Evolutionary conservation across 306 rosid species (phyloP).

Genomic region (cucumber (Cucumis sativus)): Cucumber_9930_V3 NC_026660.2:8954501-8955000

Average conservation of each 20-base stretch:
- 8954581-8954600: slow-evolving; percentile 65
- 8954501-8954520: slow-evolving; percentile 58
- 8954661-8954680: background rate
- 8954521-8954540: slow-evolving; percentile 52
- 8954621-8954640: background rate
- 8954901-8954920: slow-evolving; percentile 21
- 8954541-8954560: slow-evolving; percentile 48
- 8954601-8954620: background rate
- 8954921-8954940: slow-evolving; percentile 28
- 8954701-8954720: background rate
- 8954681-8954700: background rate
- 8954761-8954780: background rate
- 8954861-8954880: slow-evolving; percentile 45
- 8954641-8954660: background rate
- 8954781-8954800: background rate
- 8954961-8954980: slow-evolving; percentile 42
- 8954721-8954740: too few relatives aligned
- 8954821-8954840: slow-evolving; percentile 59
- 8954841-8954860: slow-evolving; percentile 42
- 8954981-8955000: slow-evolving; percentile 22
- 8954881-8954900: slow-evolving; percentile 40
- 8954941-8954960: slow-evolving; percentile 42
- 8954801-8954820: background rate
- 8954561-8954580: slow-evolving; percentile 44
- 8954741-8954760: background rate